phyloP scores from a whole-genome alignment of 2,329 filamentous ascomycete genomes.

The Raffaelea ambrosiae region DNA sequence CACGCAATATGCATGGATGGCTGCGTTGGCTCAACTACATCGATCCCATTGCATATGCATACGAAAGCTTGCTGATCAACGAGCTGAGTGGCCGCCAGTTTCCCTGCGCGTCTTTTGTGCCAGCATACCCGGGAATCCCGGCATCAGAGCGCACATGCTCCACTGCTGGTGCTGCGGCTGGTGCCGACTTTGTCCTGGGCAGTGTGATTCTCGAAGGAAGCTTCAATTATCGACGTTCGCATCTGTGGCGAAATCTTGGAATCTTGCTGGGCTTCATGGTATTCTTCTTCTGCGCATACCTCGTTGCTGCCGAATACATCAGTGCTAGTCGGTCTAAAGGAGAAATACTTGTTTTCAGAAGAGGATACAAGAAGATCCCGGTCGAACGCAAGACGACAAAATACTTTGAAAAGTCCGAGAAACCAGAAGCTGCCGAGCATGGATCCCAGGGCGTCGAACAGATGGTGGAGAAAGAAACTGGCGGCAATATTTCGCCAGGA shows the following conservation, averaged over 20 bases:
- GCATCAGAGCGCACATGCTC: constrained; percentile 43
- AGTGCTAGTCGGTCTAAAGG: constrained; percentile 62
- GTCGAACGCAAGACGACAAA: constrained; percentile 30
- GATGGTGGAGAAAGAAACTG: constrained; percentile 36
- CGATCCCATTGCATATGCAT: constrained; percentile 70
- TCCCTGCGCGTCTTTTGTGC: constrained; percentile 37
- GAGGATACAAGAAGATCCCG: constrained; percentile 50
- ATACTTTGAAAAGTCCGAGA: constrained; percentile 5
- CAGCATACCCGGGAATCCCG: constrained; percentile 28
- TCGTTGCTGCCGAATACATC: constrained; percentile 55
- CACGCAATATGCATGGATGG: constrained; percentile 66
- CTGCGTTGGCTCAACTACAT: constrained; percentile 76
- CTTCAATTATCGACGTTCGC: constrained; percentile 47
- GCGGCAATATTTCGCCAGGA: constrained; percentile 39
- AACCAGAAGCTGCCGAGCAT: not conserved
- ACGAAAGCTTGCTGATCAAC: constrained; percentile 73
- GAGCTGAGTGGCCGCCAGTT: constrained; percentile 65
- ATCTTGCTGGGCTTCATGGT: constrained; percentile 57
- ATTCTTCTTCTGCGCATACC: constrained; percentile 52
- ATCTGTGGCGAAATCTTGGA: constrained; percentile 65
- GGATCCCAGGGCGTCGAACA: constrained; percentile 3
- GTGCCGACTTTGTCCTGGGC: constrained; percentile 23
- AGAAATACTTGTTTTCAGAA: constrained; percentile 65
- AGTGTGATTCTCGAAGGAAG: constrained; percentile 41
- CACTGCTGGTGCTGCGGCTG: constrained; percentile 44